Base-by-base conservation (phyloP, 2,329 filamentous ascomycete species). In the Xylariaceae sp. region DNA sequence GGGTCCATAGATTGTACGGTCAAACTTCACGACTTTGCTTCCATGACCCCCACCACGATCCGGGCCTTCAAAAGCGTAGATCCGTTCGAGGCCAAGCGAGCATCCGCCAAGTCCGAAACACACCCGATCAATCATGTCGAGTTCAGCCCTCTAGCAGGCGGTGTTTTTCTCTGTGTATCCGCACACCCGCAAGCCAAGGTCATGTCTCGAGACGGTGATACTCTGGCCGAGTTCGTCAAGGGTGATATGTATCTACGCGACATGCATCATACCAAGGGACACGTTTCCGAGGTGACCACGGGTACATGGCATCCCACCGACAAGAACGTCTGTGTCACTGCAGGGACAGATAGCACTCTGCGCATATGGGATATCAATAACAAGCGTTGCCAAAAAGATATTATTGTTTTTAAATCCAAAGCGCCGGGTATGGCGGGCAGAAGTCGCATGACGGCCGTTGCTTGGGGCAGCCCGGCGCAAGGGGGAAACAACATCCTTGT, bases 201-300 rank as follows among this genome's bases (percentile, higher is more conserved):
- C 16, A 73, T 97, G 60, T 86, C 79, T 53, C 81, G 92, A 55
- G 90, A 98, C 66, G 92, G 92, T 27, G 87, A 94, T 31, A 73
- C 85, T 6, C 54, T 94, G 34, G 83, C 83, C 1, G 88, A 96
- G 57, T 97, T 95, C 50, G 83, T 88, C 51, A 98, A 98, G 65
- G 92, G 92, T 31, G 92, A 98, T 60, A 97, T 97, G 89, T 98
- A 98, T 56, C 67, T 98, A 50, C 78, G 90, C 38, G 92, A 98
- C 61, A 94, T 97, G 84, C 79, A 96, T 64, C 89, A 97, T 60
- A 98, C 92, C 4, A 97, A 96, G 60, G 92, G 92, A 1, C 92
- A 98, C 63, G 81, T 96, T 36, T 89, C 89, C 3, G 92, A 96
- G 63, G 78, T 96, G 28, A 88, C 88, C 3, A 85, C 83, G 15